Conservation (phyloP, 306 rosid genomes). For the Fragaria nilgerrensis region DNA sequence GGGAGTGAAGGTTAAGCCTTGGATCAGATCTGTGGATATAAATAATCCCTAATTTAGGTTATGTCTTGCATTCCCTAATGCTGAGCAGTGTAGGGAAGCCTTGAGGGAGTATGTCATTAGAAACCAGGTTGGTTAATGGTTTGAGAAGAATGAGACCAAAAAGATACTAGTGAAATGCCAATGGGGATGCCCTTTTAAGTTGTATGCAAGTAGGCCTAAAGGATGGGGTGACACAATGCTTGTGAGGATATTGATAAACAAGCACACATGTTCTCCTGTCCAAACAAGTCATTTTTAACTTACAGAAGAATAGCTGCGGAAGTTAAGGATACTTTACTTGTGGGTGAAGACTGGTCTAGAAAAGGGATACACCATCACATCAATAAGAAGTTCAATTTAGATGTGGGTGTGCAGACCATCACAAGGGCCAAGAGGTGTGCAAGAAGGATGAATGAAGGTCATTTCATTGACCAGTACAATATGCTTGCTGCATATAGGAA, state of each 20-base stretch:
- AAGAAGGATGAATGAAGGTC: too few species aligned
- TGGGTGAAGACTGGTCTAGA: not conserved
- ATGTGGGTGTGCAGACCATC: too few species aligned
- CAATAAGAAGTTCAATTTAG: too few species aligned
- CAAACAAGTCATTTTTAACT: too few species aligned
- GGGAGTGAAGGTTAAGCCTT: not conserved
- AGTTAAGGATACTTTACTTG: accelerated
- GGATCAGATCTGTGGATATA: not conserved
- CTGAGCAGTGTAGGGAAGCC: not conserved
- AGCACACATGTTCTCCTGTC: too few species aligned
- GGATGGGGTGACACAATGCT: too few species aligned
- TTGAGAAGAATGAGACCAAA: not conserved
- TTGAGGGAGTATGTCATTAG: not conserved
- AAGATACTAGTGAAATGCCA: not conserved
- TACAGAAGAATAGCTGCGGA: not conserved
- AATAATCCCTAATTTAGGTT: not conserved
- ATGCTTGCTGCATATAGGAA: too few species aligned
- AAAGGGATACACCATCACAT: too few species aligned
- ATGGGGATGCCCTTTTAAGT: not conserved
- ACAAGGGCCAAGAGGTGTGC: too few species aligned
- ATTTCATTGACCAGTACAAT: too few species aligned
- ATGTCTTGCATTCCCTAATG: not conserved
- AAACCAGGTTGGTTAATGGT: not conserved
- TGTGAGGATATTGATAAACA: too few species aligned
- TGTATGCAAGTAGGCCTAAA: not conserved